Conservation (phyloP, 257 asterid genomes). For the Solanum chiquidenum region DNA sequence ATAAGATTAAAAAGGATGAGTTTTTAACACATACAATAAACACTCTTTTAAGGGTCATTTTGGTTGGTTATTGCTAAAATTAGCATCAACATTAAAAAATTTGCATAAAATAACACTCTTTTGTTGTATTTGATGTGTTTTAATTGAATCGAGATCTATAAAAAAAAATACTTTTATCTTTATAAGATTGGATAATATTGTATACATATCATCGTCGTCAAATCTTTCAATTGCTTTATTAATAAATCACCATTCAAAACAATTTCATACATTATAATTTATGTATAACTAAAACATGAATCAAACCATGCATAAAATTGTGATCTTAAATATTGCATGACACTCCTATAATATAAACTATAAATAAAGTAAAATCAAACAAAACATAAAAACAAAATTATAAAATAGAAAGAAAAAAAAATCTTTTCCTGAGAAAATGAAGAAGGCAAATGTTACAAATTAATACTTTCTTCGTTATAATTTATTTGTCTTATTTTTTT, state of each 20-base stretch:
- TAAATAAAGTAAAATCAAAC: not conserved
- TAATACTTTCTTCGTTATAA: fast-evolving
- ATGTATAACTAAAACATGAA: not conserved
- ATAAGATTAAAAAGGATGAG: not conserved
- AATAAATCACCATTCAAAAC: not conserved
- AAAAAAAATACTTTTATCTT: not conserved
- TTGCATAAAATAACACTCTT: not conserved
- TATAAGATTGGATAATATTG: not conserved
- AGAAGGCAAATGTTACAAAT: not conserved
- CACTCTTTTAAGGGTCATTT: not conserved
- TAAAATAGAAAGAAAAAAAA: not conserved
- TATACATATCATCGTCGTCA: not conserved
- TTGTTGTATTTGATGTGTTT: not conserved
- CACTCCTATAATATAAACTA: not conserved
- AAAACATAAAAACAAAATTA: not conserved
- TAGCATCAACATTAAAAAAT: not conserved
- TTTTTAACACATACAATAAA: not conserved
- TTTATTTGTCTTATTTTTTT: too few species aligned
- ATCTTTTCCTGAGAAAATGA: not conserved
- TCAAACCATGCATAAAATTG: not conserved
- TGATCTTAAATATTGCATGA: not conserved
- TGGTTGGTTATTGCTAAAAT: not conserved
- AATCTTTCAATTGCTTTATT: not conserved
- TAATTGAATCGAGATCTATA: not conserved
- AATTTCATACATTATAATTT: not conserved